Conservation (phyloP, 2,329 filamentous ascomycete genomes). For the Fusarium phyllophilum region DNA sequence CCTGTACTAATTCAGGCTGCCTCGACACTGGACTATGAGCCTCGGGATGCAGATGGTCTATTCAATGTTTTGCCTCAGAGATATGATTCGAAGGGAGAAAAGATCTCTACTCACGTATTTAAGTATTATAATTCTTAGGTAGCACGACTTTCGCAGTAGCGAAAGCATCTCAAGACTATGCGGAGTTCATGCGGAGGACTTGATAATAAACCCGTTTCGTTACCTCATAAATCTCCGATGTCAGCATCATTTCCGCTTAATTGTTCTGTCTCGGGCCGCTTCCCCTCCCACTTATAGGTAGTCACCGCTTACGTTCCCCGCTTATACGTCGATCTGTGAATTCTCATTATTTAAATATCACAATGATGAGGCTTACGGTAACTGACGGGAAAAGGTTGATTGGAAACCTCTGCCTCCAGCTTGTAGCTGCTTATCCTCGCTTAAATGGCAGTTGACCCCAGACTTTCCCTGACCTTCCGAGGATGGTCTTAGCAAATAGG, state of each 20-base stretch:
- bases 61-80: neutral
- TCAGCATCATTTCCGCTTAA: neutral
- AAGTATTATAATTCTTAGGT: neutral
- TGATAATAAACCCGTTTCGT: neutral
- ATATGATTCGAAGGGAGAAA: neutral
- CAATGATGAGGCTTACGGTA: neutral
- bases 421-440: accelerated
- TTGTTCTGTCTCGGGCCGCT: neutral
- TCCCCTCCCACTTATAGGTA: neutral
- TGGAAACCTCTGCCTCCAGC: accelerated
- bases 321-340: neutral
- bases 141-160: accelerated
- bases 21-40: neutral
- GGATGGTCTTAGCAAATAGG: neutral
- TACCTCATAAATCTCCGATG: neutral
- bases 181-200: neutral
- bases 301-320: neutral
- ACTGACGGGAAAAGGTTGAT: neutral
- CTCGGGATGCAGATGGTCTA: neutral
- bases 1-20: neutral
- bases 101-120: neutral
- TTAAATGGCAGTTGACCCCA: neutral
- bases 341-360: too few species aligned
- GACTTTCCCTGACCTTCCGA: neutral
- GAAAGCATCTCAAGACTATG: accelerated